phyloP scores from a whole-genome alignment of 2,329 filamentous ascomycete genomes.

The Xylaria arbuscula region DNA sequence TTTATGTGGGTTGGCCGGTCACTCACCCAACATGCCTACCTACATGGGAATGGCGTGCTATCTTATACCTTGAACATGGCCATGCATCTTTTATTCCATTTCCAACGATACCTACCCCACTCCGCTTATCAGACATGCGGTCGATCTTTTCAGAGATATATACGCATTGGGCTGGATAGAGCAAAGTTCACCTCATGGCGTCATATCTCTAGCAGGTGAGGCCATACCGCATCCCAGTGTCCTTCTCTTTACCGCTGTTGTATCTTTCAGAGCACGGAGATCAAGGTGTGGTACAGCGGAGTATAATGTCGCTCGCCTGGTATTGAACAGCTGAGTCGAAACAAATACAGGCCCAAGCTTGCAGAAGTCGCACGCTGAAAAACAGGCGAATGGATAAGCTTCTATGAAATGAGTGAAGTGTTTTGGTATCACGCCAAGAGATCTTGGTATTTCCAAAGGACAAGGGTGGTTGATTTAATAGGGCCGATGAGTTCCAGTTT shows the following conservation, averaged over 20 bases:
- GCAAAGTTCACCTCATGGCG: slow-evolving; percentile 23
- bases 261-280: not conserved
- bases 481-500: not conserved
- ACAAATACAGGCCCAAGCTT: too few relatives aligned
- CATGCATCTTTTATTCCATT: slow-evolving; percentile 5
- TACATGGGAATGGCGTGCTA: not conserved
- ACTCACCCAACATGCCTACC: not conserved
- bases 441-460: not conserved
- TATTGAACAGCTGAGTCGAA: not conserved
- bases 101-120: slow-evolving; percentile 30
- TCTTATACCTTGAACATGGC: slow-evolving; percentile 13
- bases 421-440: not conserved
- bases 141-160: slow-evolving; percentile 12
- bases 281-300: not conserved
- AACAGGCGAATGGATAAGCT: too few relatives aligned
- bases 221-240: not conserved
- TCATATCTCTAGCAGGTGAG: slow-evolving; percentile 24
- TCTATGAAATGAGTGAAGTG: not conserved
- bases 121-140: slow-evolving; percentile 32
- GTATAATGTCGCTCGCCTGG: not conserved
- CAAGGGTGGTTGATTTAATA: not conserved
- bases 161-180: slow-evolving; percentile 9
- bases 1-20: not conserved
- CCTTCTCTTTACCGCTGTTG: slow-evolving; percentile 6
- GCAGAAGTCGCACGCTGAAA: too few relatives aligned